A percentile compares a stretch with the other conserved stretches of the same genome.
These are phyloP conservation scores for Mycena vitilis DNA, from an alignment of 768 basidiomycete species.

Conservation along the genomic window DNA sequence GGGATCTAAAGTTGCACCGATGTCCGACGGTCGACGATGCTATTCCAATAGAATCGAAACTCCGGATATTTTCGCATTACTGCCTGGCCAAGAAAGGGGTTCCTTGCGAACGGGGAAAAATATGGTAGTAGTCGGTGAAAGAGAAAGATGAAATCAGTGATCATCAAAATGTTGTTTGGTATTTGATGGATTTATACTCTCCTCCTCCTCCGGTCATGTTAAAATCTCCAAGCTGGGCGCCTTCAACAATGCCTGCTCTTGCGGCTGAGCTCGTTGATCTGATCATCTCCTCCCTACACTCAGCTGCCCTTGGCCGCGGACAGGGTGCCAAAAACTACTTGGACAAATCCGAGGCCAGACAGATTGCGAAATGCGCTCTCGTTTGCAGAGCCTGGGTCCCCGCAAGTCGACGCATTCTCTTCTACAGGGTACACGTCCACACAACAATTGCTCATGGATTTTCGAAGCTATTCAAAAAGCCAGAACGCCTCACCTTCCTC, in stretches of 20 bases:
- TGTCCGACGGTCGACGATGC: too few relatives aligned
- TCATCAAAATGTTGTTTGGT: too few relatives aligned
- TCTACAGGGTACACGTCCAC: conserved; percentile 5
- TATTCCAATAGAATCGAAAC: too few relatives aligned
- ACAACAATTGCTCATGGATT: background rate
- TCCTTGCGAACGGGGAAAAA: too few relatives aligned
- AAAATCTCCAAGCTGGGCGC: background rate
- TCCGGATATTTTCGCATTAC: too few relatives aligned
- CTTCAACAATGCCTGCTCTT: background rate
- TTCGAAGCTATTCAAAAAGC: background rate
- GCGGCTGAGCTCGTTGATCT: conserved; percentile 7
- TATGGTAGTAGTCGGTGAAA: too few relatives aligned
- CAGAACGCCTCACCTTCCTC: conserved; percentile 12
- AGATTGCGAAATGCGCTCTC: conserved; percentile 9
- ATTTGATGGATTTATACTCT: too few relatives aligned
- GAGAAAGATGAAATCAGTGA: too few relatives aligned
- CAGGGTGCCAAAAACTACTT: background rate
- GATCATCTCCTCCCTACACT: conserved; percentile 6
- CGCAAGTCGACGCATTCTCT: conserved; percentile 12
- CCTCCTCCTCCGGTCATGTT: background rate
- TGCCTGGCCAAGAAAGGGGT: too few relatives aligned
- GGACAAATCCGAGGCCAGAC: background rate
- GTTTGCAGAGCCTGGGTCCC: conserved; percentile 12
- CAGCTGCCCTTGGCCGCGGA: background rate
- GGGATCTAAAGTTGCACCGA: too few relatives aligned